These are phyloP conservation scores for Suhomyces tanzawaensis DNA, from an alignment of 805 yeast genomes.

Conservation along the genomic window DNA sequence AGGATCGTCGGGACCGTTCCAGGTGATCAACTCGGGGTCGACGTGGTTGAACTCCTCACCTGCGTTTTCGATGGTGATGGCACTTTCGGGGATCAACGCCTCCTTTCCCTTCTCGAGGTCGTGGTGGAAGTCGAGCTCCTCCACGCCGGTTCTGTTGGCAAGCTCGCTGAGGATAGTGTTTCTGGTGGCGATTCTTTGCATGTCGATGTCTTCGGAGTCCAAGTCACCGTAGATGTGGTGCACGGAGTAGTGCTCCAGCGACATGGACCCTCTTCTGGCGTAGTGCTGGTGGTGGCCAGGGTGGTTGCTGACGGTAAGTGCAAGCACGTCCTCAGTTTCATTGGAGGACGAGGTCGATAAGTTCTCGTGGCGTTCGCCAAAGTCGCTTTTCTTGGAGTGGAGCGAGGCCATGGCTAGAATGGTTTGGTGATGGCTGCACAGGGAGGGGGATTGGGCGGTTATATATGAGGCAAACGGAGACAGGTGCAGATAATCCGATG, in stretches of 20 bases:
- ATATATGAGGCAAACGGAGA: too few species aligned
- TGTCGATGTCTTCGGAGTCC: slow-evolving; percentile 26
- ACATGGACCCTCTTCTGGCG: slow-evolving; percentile 15
- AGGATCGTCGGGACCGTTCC: slow-evolving; percentile 64
- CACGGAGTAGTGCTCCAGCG: slow-evolving; percentile 19
- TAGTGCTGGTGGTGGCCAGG: not conserved
- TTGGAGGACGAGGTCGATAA: slow-evolving; percentile 14
- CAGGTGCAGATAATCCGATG: not conserved
- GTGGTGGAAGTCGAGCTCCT: slow-evolving; percentile 20
- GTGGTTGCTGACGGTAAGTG: slow-evolving; percentile 4
- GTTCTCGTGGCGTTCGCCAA: slow-evolving; percentile 1
- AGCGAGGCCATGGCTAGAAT: slow-evolving; percentile 4
- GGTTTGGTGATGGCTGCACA: too few species aligned
- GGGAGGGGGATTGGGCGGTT: too few species aligned
- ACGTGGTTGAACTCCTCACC: slow-evolving; percentile 53
- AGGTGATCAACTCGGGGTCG: slow-evolving; percentile 67
- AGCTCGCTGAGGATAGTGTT: slow-evolving; percentile 24
- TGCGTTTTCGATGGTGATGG: slow-evolving; percentile 36
- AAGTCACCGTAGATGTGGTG: slow-evolving; percentile 34
- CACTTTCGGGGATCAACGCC: slow-evolving; percentile 22
- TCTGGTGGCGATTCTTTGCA: slow-evolving; percentile 32
- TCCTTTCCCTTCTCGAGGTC: slow-evolving; percentile 6
- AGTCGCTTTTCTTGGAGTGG: slow-evolving; percentile 3
- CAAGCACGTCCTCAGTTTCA: slow-evolving; percentile 5
- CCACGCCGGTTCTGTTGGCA: slow-evolving; percentile 12